These are phyloP conservation scores for Colletotrichum sp. DNA, from an alignment of 2,329 filamentous ascomycete genomes.

Conservation along the genomic window DNA sequence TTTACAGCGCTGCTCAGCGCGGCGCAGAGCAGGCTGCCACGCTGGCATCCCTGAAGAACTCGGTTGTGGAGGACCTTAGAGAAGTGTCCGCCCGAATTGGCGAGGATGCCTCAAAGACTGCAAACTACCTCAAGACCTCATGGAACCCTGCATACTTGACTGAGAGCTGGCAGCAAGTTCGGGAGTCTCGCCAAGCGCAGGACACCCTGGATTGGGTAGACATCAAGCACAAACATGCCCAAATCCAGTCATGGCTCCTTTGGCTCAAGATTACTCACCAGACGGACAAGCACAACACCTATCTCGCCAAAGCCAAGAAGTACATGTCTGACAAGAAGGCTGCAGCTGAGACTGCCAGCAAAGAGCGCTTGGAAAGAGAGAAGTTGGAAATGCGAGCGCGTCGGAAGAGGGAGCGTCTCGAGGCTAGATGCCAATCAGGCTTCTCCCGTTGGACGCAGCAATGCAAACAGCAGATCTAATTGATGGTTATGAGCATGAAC, in stretches of 20 bases:
- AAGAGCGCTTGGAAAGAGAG: conserved; percentile 29
- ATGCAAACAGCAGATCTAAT: conserved; percentile 18
- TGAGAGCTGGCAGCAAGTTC: conserved; percentile 31
- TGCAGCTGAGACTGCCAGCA: conserved; percentile 31
- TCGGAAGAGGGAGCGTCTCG: conserved; percentile 28
- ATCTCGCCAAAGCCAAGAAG: conserved; percentile 48
- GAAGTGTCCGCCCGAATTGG: conserved; percentile 4
- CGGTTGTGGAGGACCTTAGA: background rate
- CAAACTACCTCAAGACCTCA: background rate
- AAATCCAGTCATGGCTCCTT: conserved; percentile 60
- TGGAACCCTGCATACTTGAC: conserved; percentile 22
- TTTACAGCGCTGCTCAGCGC: conserved; percentile 40
- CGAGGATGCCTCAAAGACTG: background rate
- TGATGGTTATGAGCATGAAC: background rate
- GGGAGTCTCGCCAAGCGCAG: conserved; percentile 33
- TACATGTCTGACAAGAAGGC: conserved; percentile 20
- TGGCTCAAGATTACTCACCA: conserved; percentile 61
- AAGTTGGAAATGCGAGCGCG: conserved; percentile 30
- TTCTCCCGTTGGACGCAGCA: conserved; percentile 22
- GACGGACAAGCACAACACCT: conserved; percentile 48
- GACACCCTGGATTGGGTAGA: conserved; percentile 44
- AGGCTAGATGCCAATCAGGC: conserved; percentile 23
- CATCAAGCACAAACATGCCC: conserved; percentile 54
- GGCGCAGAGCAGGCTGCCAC: conserved; percentile 25
- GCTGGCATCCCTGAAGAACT: background rate